Base-by-base conservation (phyloP, 345 rosid genomes). In the Luvunga scandens region DNA sequence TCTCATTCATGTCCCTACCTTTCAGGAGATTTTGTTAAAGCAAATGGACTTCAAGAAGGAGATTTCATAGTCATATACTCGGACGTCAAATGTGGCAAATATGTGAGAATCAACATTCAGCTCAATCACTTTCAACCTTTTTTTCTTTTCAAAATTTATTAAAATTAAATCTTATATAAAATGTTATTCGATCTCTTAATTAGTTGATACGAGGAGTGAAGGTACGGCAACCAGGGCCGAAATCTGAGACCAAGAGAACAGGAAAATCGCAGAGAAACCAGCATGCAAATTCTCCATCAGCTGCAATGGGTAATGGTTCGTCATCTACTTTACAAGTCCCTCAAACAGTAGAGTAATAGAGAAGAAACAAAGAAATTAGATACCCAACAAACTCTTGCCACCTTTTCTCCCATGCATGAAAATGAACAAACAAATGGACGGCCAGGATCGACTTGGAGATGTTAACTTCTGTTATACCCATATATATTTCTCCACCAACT, bases 21-120 rank as follows among this genome's bases (percentile, higher is more conserved):
- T 72, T 13, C 81, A 96, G 98, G 99, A 8, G 98, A 96, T 82
- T 96, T 96, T 78, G 98, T 96, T 78, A 90, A 92, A 86, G 75
- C 97, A 60, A 96, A 96, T 84, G 98, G 92, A 39, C 99, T 96
- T 28, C 95, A 94, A 86, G 98, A 96, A 87, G 99, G 99, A 74
- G 99, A 96, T 87, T 96, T 96, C 87, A 94, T 96, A 74, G 99
- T 96, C 79, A 91, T 96, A 74, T 96, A 96, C 83, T 94, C 98
- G 12, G 98, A 96, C 62, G 85, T 92, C 68, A 96, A 90, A 74
- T 96, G 98, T 72, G 98, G 97, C 78, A 96, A 94, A 94, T 96
- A 94, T 55, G 99, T 96, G 86, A 77, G 92, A 70, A 66, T 50
- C 68, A 50, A 78, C 66, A n/a, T 71, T n/a, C 13, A 36, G 0